A percentile compares a stretch with the other conserved stretches of the same genome.
Conservation (phyloP, 768 basidiomycete species). For the Gyrodon lividus region DNA sequence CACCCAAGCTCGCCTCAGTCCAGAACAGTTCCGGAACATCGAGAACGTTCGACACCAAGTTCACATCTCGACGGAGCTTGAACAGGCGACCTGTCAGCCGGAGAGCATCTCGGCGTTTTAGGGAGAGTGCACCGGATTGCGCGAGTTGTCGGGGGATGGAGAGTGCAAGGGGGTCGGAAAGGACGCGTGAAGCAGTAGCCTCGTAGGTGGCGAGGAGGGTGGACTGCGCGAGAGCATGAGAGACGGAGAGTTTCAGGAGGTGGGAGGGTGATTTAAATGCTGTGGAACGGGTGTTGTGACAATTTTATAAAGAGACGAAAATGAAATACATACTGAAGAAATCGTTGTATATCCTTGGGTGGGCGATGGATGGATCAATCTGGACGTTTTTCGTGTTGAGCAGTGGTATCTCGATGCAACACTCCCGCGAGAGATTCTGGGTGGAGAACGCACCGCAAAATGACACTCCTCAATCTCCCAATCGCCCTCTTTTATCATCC, state of each 20-base stretch:
- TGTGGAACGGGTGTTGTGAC: conserved; percentile 29
- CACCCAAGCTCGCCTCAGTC: conserved; percentile 88
- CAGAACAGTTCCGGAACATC: conserved; percentile 95
- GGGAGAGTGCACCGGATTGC: conserved; percentile 66
- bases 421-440: no score
- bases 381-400: conserved; percentile 28
- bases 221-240: conserved; percentile 93
- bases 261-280: conserved; percentile 92
- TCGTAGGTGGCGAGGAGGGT: conserved; percentile 91
- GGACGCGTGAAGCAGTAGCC: conserved; percentile 68
- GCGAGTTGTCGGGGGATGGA: conserved; percentile 86
- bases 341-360: conserved; percentile 93
- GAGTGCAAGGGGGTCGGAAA: conserved; percentile 73
- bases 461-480: conserved; percentile 97
- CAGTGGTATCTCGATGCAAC: neutral
- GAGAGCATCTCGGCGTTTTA: conserved; percentile 80
- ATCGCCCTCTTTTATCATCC: conserved; percentile 59
- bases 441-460: conserved; percentile 56
- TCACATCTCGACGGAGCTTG: conserved; percentile 85
- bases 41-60: conserved; percentile 88
- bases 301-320: neutral
- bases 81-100: conserved; percentile 85
- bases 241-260: conserved; percentile 87
- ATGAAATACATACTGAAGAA: conserved; percentile 76
- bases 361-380: conserved; percentile 82